Evolutionary conservation across 257 asterid species (phyloP).

Genomic region (Solanum tacnaense): DNA sequence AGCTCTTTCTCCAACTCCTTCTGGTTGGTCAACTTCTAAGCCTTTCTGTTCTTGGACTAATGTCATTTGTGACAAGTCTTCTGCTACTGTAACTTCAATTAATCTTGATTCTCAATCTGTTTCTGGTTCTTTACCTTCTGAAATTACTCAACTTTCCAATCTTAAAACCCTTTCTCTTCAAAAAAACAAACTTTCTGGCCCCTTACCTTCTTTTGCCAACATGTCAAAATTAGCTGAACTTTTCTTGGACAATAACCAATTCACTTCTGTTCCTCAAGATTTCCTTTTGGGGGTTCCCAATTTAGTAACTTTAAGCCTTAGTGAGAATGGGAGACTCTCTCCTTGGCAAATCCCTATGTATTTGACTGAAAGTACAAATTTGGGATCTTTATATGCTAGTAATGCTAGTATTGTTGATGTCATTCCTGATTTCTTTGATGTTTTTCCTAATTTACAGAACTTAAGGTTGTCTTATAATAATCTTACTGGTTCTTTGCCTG

Average conservation of each 20-base stretch:
- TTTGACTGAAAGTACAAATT: slow-evolving; percentile 37
- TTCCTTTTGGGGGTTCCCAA: slow-evolving; percentile 46
- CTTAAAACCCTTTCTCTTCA: slow-evolving; percentile 51
- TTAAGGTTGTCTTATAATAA: slow-evolving; percentile 67
- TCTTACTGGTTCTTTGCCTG: slow-evolving; percentile 60
- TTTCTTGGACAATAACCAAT: slow-evolving; percentile 44
- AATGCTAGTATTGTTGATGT: slow-evolving; percentile 41
- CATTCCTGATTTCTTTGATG: slow-evolving; percentile 59
- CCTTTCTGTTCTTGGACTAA: slow-evolving; percentile 53
- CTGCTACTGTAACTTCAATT: slow-evolving; percentile 35
- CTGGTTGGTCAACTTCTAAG: slow-evolving; percentile 48
- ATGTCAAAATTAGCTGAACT: slow-evolving; percentile 37
- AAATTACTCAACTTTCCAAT: slow-evolving; percentile 46
- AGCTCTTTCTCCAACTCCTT: slow-evolving; percentile 48
- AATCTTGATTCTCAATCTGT: slow-evolving; percentile 39
- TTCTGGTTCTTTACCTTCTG: slow-evolving; percentile 61
- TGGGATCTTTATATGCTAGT: slow-evolving; percentile 43
- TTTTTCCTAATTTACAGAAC: slow-evolving; percentile 48
- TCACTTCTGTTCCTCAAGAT: slow-evolving; percentile 35
- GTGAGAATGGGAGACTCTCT: slow-evolving; percentile 28
- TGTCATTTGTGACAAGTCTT: slow-evolving; percentile 47
- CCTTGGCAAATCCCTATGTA: slow-evolving; percentile 64
- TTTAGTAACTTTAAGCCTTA: slow-evolving; percentile 38
- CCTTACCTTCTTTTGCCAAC: slow-evolving; percentile 65
- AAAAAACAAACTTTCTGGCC: slow-evolving; percentile 50